Evolutionary conservation across 257 asterid species (phyloP).

Genomic region (Ilex asprella): DNA sequence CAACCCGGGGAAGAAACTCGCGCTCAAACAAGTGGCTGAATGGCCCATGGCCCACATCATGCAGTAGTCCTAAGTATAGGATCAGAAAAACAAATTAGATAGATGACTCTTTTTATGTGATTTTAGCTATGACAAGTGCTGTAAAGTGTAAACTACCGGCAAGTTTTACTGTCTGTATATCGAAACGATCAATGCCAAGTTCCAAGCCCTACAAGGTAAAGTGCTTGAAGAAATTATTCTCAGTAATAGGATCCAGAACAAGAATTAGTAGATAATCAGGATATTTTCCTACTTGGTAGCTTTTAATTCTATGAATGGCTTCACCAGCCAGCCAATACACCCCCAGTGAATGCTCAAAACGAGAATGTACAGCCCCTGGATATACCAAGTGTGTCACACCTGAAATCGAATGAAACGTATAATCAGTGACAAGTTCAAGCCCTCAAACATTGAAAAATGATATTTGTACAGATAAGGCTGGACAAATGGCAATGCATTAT

Average conservation of each 20-base stretch:
- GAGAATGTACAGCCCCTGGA: slow-evolving; percentile 96
- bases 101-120: too few relatives aligned
- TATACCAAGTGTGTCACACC: slow-evolving; percentile 73
- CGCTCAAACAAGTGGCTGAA: slow-evolving; percentile 91
- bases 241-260: slow-evolving; percentile 15
- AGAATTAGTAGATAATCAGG: slow-evolving; percentile 9
- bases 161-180: slow-evolving; percentile 65
- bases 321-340: slow-evolving; percentile 87
- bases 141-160: slow-evolving; percentile 47
- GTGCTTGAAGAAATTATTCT: slow-evolving; percentile 14
- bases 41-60: slow-evolving; percentile 96
- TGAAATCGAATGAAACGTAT: slow-evolving; percentile 14
- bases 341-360: slow-evolving; percentile 94
- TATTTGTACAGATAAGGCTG: not conserved
- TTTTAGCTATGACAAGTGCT: too few relatives aligned
- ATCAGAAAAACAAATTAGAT: slow-evolving; percentile 11
- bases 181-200: slow-evolving; percentile 66
- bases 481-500: not conserved
- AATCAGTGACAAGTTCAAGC: not conserved
- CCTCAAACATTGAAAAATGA: not conserved
- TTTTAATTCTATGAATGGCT: slow-evolving; percentile 56
- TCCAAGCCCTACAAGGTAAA: slow-evolving; percentile 59
- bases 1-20: slow-evolving; percentile 66
- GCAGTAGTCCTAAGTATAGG: slow-evolving; percentile 64
- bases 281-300: slow-evolving; percentile 50